A percentile compares a stretch with the other conserved stretches of the same genome.
Conservation (phyloP, 192 early-diverging fungal genomes). For the Rhizoclosmatium globosum region DNA sequence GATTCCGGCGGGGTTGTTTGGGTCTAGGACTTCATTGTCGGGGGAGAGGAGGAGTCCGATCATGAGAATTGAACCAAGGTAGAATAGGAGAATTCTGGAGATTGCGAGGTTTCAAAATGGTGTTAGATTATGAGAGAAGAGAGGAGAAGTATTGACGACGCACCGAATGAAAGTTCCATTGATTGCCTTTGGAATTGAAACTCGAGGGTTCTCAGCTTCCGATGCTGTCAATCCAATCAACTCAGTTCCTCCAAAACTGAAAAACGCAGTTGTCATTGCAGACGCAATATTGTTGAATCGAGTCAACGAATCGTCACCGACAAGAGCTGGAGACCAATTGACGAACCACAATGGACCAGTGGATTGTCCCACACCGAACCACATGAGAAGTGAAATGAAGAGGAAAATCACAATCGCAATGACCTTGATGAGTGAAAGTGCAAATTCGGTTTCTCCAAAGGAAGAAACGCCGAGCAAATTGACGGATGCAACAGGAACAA, state of each 20-base stretch:
- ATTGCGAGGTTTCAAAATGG: too few relatives aligned
- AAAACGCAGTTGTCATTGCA: constrained; percentile 78
- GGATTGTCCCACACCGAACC: constrained; percentile 12
- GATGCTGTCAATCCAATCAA: constrained; percentile 89
- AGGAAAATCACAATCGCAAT: constrained; percentile 82
- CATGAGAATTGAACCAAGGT: constrained; percentile 70
- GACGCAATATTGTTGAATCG: constrained; percentile 67
- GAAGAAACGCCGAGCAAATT: constrained; percentile 68
- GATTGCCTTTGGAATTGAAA: constrained; percentile 46
- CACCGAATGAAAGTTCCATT: constrained; percentile 72
- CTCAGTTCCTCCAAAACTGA: constrained; percentile 56
- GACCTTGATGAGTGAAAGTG: constrained; percentile 83
- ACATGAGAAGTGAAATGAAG: constrained; percentile 61
- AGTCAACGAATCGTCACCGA: background rate
- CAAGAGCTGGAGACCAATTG: constrained; percentile 47
- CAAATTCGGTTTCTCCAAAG: constrained; percentile 82
- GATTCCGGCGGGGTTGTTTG: constrained; percentile 62
- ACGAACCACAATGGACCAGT: constrained; percentile 37
- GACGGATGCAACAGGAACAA: constrained; percentile 64
- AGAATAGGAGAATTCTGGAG: constrained; percentile 70
- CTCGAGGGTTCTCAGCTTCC: constrained; percentile 85
- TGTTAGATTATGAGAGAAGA: too few relatives aligned
- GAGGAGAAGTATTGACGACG: too few relatives aligned
- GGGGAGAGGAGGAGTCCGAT: constrained; percentile 71
- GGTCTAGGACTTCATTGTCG: constrained; percentile 44